Conservation (phyloP, 78 protist species). For the Protostelium mycophagum region DNA sequence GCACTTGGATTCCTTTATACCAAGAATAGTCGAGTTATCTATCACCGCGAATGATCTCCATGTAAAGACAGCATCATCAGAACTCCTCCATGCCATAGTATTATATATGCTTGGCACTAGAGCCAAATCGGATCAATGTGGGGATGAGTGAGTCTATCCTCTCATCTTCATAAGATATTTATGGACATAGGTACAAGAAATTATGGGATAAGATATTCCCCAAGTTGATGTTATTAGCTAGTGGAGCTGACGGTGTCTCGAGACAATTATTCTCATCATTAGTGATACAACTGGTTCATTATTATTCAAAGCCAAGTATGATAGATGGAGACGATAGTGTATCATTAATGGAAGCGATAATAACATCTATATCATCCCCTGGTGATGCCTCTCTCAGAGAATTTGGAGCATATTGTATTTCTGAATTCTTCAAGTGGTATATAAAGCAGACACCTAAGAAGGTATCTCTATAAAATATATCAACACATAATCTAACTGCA, state of each 20-base stretch:
- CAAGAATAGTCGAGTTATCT: slow-evolving; percentile 60
- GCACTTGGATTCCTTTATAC: slow-evolving; percentile 44
- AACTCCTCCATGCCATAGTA: slow-evolving; percentile 73
- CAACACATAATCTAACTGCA: slow-evolving; percentile 22
- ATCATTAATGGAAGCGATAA: slow-evolving; percentile 61
- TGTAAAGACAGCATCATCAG: slow-evolving; percentile 77
- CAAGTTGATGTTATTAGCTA: slow-evolving; percentile 41
- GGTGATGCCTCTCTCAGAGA: slow-evolving; percentile 64
- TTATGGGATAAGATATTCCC: slow-evolving; percentile 64
- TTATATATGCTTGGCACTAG: slow-evolving; percentile 57
- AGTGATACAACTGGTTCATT: slow-evolving; percentile 69
- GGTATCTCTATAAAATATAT: too few species aligned
- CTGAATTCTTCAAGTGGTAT: slow-evolving; percentile 64
- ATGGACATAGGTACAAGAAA: neutral
- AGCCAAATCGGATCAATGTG: slow-evolving; percentile 10
- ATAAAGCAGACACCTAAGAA: slow-evolving; percentile 19
- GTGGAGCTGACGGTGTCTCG: slow-evolving; percentile 71
- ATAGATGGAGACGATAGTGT: slow-evolving; percentile 42
- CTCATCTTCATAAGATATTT: neutral
- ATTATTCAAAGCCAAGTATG: slow-evolving; percentile 39
- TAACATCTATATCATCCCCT: neutral
- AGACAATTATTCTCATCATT: slow-evolving; percentile 72
- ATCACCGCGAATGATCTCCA: slow-evolving; percentile 48
- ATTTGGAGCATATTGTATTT: slow-evolving; percentile 39
- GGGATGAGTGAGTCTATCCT: too few species aligned